Percentiles rank a stretch among this genome's conserved stretches.
Conservation (phyloP, 805 yeast species). For the Teunomyces gatunensis region DNA sequence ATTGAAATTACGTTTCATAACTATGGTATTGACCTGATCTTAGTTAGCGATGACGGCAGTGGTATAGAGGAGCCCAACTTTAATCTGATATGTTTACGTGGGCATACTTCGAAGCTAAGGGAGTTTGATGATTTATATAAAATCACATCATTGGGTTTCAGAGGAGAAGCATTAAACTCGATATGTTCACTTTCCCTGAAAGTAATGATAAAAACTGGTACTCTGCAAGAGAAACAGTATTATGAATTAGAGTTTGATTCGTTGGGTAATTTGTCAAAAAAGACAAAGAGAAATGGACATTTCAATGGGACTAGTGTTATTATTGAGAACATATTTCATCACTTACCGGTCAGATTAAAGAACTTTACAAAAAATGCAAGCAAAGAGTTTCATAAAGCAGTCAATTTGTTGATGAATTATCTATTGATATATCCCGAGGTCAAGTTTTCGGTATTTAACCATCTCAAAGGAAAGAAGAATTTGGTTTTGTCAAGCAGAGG, state of each 20-base stretch:
- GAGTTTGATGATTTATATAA: constrained; percentile 51
- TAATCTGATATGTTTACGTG: constrained; percentile 53
- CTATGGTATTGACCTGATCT: constrained; percentile 71
- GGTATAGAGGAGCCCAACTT: constrained; percentile 60
- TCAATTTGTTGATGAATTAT: constrained; percentile 63
- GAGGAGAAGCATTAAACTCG: constrained; percentile 81
- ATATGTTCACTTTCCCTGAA: constrained; percentile 53
- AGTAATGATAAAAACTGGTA: constrained; percentile 51
- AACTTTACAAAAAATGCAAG: constrained; percentile 66
- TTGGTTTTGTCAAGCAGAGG: constrained; percentile 61
- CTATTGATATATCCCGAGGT: constrained; percentile 57
- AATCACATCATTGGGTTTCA: constrained; percentile 64
- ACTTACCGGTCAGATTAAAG: constrained; percentile 78
- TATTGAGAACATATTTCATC: constrained; percentile 58
- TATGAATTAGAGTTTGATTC: constrained; percentile 50
- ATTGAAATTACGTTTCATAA: constrained; percentile 68
- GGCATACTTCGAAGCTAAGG: constrained; percentile 64
- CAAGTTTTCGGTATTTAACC: constrained; percentile 59
- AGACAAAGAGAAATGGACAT: constrained; percentile 43
- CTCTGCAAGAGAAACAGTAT: constrained; percentile 45
- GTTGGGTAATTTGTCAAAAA: constrained; percentile 47
- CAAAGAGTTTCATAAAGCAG: constrained; percentile 70
- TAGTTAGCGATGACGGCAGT: constrained; percentile 64
- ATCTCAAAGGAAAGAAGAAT: constrained; percentile 42
- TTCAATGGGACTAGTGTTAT: constrained; percentile 67